A percentile compares a stretch with the other conserved stretches of the same genome.
Evolutionary conservation across 257 asterid genomes (phyloP).

Genomic region (Voacanga thouarsii): DNA sequence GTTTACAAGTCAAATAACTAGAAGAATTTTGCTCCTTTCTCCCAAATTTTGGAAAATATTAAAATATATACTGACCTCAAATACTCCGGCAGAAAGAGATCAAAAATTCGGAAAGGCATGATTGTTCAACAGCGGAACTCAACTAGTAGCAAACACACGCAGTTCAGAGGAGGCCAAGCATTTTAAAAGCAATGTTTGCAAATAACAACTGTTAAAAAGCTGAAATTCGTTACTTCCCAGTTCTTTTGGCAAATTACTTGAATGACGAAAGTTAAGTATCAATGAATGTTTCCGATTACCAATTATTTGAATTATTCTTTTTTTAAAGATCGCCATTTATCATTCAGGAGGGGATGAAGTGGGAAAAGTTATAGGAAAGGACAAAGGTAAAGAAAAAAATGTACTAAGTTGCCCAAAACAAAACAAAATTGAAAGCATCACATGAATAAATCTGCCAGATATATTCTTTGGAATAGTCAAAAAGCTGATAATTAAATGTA

Average conservation of each 20-base stretch:
- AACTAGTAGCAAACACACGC: not conserved
- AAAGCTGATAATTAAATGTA: slow-evolving; percentile 7
- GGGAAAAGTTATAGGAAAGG: not conserved
- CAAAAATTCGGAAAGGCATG: too few relatives aligned
- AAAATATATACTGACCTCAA: not conserved
- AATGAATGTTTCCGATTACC: not conserved
- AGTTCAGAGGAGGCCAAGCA: not conserved
- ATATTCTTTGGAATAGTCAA: slow-evolving; percentile 8
- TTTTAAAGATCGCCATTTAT: not conserved
- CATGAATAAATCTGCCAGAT: slow-evolving; percentile 6
- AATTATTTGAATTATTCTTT: not conserved
- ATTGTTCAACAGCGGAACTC: not conserved
- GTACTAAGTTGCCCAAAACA: not conserved
- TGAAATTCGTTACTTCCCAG: not conserved
- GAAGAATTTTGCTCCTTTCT: not conserved
- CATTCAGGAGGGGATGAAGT: not conserved
- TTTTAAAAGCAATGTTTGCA: not conserved
- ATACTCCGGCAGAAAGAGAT: not conserved
- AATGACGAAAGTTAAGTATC: not conserved
- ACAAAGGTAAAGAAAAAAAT: not conserved
- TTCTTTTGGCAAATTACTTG: not conserved
- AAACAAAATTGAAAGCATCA: slow-evolving; percentile 2
- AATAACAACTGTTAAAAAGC: not conserved
- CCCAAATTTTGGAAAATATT: not conserved
- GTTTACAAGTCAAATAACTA: slow-evolving; percentile 5